Base-by-base conservation (phyloP, 108 stramenopile genomes). In the Cyclotella choctawhatcheeana region DNA sequence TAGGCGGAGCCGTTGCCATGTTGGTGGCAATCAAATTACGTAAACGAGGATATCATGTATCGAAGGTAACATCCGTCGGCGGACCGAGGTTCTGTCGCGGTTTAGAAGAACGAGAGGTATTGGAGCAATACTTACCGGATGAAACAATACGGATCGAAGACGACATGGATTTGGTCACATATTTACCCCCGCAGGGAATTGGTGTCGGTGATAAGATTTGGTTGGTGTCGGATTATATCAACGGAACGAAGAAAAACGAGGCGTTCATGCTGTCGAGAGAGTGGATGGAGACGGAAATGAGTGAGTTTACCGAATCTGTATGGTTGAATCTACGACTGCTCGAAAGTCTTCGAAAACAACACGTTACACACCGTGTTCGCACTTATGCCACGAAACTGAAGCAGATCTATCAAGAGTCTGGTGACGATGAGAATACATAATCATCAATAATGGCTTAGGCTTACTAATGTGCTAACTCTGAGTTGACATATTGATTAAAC, bases 1-100 rank as follows among this genome's bases (percentile, higher is more conserved):
- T 88, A 24, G 87, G 87, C 10, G 87, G 87, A 3, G 85, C 87
- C 21, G 87, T 88, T 14, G 84, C 85, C 12, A 67, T 81, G 51
- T 71, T 88, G 12, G 55, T 88, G 12, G 85, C 87, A 16, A 81
- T 82, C 24, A 88, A 88, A 43, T 59, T 88, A 31, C 63, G 73
- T n/a, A 84, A 82, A 44, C 65, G 83, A 50, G 87, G 87, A 31
- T 85, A 85, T 54, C 32, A 35, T 53, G 83, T 88, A 16, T 70
- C 58, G 12, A 56, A 67, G 24, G 83, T 79, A 0, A 78, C 80
- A 12, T 61, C 83, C 1, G 61, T 88, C 33, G 87, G 62, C n/a
- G 82, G 77, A 31, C 84, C 87, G 26, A 51, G 85, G n/a, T 78
- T 84, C 32, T 88, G 87, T 31, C 68, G 64, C 10, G 69, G 66